Percentiles rank a stretch among this genome's conserved stretches.
Conservation (phyloP, 208 protist species). For the Angomonas deanei region DNA sequence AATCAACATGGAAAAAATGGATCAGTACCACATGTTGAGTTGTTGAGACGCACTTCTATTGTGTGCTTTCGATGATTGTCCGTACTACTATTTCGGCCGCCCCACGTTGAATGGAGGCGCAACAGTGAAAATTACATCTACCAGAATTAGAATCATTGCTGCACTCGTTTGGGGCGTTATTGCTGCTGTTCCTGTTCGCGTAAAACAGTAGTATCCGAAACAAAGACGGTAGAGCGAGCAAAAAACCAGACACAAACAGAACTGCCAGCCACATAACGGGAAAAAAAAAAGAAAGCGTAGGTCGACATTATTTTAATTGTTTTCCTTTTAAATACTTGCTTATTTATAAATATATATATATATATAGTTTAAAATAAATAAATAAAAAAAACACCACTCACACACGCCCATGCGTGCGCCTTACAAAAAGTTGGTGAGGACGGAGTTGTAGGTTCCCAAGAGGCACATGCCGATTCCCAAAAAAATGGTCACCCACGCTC, state of each 20-base stretch:
- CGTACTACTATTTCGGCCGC: too few species aligned
- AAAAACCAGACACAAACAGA: background rate
- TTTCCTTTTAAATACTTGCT: background rate
- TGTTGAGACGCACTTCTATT: too few species aligned
- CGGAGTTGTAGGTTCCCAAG: slow-evolving; percentile 41
- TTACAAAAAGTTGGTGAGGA: slow-evolving; percentile 40
- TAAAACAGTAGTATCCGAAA: too few species aligned
- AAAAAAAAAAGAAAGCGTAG: background rate
- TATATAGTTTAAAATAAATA: background rate
- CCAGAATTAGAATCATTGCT: too few species aligned
- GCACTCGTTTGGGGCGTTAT: too few species aligned
- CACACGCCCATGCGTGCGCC: background rate
- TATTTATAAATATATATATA: background rate
- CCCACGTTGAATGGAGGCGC: too few species aligned
- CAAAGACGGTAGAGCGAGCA: background rate
- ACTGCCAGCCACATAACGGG: background rate
- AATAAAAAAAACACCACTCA: background rate
- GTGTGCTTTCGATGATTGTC: too few species aligned
- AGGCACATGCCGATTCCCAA: slow-evolving; percentile 45
- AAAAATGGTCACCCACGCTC: slow-evolving; percentile 35
- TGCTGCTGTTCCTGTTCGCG: too few species aligned
- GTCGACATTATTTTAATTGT: background rate
- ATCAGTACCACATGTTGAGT: too few species aligned
- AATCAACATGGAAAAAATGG: too few species aligned
- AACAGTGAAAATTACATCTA: too few species aligned